These are phyloP conservation scores for Mycena rosella DNA, from an alignment of 768 basidiomycete genomes.

Conservation along the genomic window DNA sequence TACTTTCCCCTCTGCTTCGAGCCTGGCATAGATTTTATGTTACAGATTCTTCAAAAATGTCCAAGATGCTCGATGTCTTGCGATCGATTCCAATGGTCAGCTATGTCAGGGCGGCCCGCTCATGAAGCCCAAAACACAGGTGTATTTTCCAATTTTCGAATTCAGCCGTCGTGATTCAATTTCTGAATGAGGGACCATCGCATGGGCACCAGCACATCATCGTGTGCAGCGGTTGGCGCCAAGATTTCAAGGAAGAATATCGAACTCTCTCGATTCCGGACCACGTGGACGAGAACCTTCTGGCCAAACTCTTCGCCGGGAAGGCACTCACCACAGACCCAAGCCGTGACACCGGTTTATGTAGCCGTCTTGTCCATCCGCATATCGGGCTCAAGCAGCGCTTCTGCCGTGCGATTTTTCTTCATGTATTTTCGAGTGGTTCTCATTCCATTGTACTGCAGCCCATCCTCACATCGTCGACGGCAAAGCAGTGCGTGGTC, in stretches of 20 bases:
- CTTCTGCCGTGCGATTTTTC: neutral
- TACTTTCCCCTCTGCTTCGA: neutral
- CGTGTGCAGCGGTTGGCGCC: conserved; percentile 6
- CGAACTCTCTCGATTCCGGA: neutral
- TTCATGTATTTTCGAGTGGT: neutral
- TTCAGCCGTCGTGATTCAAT: neutral
- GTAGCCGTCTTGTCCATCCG: conserved; percentile 22
- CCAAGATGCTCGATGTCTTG: neutral
- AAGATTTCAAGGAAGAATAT: conserved; percentile 10
- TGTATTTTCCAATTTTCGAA: too few relatives aligned
- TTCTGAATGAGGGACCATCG: neutral
- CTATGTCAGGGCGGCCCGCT: neutral
- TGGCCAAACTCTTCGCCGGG: neutral
- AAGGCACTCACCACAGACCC: too few relatives aligned
- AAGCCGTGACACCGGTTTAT: conserved; percentile 5
- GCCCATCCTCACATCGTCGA: conserved; percentile 21
- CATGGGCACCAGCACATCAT: neutral
- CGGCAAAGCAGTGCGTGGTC: neutral
- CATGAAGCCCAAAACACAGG: neutral
- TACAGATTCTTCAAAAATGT: neutral
- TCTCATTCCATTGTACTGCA: neutral
- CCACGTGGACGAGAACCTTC: neutral
- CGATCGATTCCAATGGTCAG: neutral
- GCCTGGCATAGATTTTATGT: neutral
- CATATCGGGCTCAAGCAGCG: conserved; percentile 8